Evolutionary conservation across 2,329 filamentous ascomycete genomes (phyloP).

Genomic region (Penicillium capsulatum): DNA sequence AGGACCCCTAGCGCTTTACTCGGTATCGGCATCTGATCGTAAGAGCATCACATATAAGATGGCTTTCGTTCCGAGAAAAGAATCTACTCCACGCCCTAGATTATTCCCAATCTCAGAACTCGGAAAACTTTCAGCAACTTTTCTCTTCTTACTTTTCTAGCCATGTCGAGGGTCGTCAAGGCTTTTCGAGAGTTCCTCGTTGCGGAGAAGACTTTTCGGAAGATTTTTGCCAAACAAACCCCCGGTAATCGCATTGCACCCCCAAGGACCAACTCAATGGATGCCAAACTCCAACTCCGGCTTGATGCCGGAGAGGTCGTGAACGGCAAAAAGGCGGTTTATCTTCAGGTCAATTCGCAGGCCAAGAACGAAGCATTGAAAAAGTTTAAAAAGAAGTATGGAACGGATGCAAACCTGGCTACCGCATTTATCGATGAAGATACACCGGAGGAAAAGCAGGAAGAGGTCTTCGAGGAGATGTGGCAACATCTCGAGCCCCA

Average conservation of each 20-base stretch:
- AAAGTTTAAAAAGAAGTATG: background rate
- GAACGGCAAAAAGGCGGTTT: background rate
- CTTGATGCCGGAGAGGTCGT: background rate
- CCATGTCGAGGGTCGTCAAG: background rate
- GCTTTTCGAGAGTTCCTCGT: background rate
- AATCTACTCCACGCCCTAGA: too few species aligned
- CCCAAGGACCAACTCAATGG: background rate
- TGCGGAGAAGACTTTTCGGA: background rate
- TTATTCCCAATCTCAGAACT: background rate
- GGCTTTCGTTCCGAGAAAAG: background rate
- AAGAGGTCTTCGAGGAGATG: too few species aligned
- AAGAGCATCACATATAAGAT: background rate
- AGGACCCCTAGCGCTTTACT: background rate
- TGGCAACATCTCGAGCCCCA: too few species aligned
- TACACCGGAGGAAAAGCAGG: background rate
- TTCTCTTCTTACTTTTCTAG: background rate
- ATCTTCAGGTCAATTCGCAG: background rate
- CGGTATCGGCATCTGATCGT: background rate
- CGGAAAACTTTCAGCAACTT: background rate
- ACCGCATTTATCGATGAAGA: background rate
- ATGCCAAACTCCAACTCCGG: background rate
- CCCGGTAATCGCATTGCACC: background rate
- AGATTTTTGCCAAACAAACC: background rate
- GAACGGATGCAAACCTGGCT: background rate
- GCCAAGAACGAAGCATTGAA: background rate